Evolutionary conservation across 1,284 basidiomycete genomes (phyloP).

Genomic region (Malassezia vespertilionis): DNA sequence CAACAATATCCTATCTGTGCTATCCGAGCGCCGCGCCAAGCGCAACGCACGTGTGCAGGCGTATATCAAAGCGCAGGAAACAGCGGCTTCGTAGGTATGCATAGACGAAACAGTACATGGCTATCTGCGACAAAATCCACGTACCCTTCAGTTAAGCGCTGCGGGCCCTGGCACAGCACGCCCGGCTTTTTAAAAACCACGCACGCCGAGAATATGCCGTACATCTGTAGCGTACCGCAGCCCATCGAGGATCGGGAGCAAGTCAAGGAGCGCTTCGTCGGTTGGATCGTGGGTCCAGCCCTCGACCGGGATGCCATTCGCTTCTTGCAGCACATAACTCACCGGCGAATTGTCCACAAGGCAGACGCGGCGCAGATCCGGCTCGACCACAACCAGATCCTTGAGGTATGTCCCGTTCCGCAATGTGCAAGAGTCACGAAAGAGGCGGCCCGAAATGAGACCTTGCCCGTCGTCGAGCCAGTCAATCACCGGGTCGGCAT

Average conservation of each 20-base stretch:
- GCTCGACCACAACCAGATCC: conserved; percentile 73
- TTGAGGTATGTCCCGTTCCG: conserved; percentile 91
- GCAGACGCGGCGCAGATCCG: conserved; percentile 78
- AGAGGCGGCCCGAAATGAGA: conserved; percentile 74
- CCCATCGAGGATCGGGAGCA: conserved; percentile 87
- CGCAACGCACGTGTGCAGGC: conserved; percentile 26
- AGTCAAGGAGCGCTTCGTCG: conserved; percentile 89
- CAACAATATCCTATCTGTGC: conserved; percentile 28
- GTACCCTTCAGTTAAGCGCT: too few relatives aligned
- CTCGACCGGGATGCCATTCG: conserved; percentile 96
- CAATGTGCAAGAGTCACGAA: conserved; percentile 88
- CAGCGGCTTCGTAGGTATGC: conserved; percentile 3
- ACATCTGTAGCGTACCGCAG: conserved; percentile 92
- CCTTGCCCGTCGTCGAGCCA: conserved; percentile 87
- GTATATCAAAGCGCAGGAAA: conserved; percentile 20
- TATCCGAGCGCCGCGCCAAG: conserved; percentile 21
- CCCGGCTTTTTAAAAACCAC: conserved; percentile 34
- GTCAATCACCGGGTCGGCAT: conserved; percentile 98
- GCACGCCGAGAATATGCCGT: conserved; percentile 74
- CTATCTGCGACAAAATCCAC: too few relatives aligned
- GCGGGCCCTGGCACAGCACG: too few relatives aligned
- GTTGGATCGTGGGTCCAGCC: conserved; percentile 96
- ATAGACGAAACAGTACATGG: too few relatives aligned
- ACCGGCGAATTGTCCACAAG: conserved; percentile 93
- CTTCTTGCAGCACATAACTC: conserved; percentile 83